phyloP scores from a whole-genome alignment of 2,329 filamentous ascomycete species.

The Cladophialophora psammophila region DNA sequence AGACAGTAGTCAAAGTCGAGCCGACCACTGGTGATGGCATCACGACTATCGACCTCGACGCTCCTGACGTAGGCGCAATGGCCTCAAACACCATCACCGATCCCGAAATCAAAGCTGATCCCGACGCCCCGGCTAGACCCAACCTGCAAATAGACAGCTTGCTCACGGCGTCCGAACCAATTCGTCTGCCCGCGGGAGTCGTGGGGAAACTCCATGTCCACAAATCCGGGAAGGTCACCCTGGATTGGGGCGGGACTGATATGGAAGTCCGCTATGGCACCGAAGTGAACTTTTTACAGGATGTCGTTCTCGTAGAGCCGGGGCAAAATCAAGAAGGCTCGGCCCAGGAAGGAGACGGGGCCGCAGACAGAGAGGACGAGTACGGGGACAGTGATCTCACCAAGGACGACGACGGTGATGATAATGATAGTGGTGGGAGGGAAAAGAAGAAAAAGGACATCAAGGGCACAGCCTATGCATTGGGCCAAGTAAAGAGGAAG shows the following conservation, averaged over 20 bases:
- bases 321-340: constrained; percentile 16
- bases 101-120: constrained; percentile 18
- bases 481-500: constrained; percentile 70
- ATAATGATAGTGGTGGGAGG: constrained; percentile 32
- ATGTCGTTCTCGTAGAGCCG: constrained; percentile 56
- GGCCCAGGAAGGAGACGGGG: not conserved
- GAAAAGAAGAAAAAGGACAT: constrained; percentile 47
- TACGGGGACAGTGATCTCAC: not conserved
- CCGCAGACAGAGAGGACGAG: not conserved
- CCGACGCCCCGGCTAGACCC: constrained; percentile 7
- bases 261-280: constrained; percentile 65
- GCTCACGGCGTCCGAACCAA: constrained; percentile 50
- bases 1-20: constrained; percentile 45
- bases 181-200: constrained; percentile 58
- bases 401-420: constrained; percentile 13
- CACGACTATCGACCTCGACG: constrained; percentile 21
- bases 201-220: constrained; percentile 70
- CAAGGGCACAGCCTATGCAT: constrained; percentile 55
- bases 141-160: constrained; percentile 41
- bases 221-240: constrained; percentile 65
- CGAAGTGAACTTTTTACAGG: constrained; percentile 66
- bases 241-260: constrained; percentile 69
- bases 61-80: constrained; percentile 14
- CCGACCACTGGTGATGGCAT: constrained; percentile 38
- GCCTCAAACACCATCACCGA: constrained; percentile 15